Percentiles rank a stretch among this genome's conserved stretches.
These are phyloP conservation scores for Trichosporon coremiiforme DNA, from an alignment of 1,284 basidiomycete genomes.

Conservation along the genomic window DNA sequence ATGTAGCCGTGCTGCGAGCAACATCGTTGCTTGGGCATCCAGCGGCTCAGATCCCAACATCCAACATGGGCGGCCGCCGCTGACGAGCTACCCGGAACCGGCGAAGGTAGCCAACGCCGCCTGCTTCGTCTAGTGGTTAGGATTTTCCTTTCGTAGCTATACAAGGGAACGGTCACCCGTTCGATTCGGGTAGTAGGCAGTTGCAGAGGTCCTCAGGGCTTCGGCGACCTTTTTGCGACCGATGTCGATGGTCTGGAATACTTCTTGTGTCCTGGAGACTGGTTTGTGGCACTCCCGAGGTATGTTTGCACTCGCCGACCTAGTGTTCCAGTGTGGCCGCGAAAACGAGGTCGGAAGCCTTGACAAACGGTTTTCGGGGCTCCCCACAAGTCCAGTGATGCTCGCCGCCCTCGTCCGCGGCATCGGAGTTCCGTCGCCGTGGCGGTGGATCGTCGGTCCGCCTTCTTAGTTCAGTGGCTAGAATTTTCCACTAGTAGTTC, in stretches of 20 bases:
- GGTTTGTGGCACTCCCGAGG: not conserved
- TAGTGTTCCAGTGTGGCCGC: too few relatives aligned
- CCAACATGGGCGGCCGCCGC: too few relatives aligned
- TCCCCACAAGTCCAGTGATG: too few relatives aligned
- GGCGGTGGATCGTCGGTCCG: not conserved
- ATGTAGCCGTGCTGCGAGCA: too few relatives aligned
- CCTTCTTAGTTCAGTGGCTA: constrained; percentile 13
- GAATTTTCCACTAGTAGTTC: constrained; percentile 14
- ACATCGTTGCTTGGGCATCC: too few relatives aligned
- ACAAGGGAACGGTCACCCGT: constrained; percentile 8
- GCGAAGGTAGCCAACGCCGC: not conserved
- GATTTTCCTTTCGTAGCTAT: constrained; percentile 1
- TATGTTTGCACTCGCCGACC: too few relatives aligned
- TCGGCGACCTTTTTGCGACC: not conserved
- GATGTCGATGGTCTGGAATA: not conserved
- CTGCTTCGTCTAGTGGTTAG: not conserved
- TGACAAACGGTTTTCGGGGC: too few relatives aligned
- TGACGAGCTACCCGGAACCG: too few relatives aligned
- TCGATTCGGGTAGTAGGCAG: constrained; percentile 8
- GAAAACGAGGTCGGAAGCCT: too few relatives aligned
- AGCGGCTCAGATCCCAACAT: too few relatives aligned
- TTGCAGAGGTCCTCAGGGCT: not conserved
- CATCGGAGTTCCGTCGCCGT: not conserved
- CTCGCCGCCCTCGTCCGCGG: not conserved
- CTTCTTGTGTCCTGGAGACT: not conserved